A percentile compares a stretch with the other conserved stretches of the same genome.
Conservation (phyloP, 352 stramenopile species). For the Pythium rhizo-oryzae region DNA sequence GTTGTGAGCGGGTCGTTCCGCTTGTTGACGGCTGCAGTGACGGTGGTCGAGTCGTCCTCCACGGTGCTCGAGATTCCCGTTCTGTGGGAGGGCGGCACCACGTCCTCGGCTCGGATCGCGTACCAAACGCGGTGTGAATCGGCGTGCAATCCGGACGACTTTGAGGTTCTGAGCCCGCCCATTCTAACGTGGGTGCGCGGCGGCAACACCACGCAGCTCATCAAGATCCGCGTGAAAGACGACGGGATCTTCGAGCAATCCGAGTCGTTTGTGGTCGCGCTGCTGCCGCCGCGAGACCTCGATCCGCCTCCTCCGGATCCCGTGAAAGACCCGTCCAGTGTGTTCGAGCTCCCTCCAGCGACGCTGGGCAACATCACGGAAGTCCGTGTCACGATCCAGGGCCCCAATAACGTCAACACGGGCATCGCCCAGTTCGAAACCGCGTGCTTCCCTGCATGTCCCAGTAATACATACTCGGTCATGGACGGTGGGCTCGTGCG, state of each 20-base stretch:
- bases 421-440: conserved; percentile 66
- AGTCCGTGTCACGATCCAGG: conserved; percentile 53
- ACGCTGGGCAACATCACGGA: conserved; percentile 45
- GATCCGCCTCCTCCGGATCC: background rate
- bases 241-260: conserved; percentile 55
- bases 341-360: conserved; percentile 34
- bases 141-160: conserved; percentile 47
- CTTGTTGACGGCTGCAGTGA: conserved; percentile 43
- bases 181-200: conserved; percentile 53
- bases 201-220: conserved; percentile 41
- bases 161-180: conserved; percentile 35
- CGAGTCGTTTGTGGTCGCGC: conserved; percentile 53
- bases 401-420: conserved; percentile 56
- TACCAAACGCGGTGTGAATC: conserved; percentile 53
- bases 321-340: conserved; percentile 30
- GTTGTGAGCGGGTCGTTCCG: conserved; percentile 56
- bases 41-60: conserved; percentile 35
- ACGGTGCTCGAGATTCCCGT: conserved; percentile 47
- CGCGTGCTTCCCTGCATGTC: conserved; percentile 69
- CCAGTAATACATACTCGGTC: conserved; percentile 45
- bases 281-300: conserved; percentile 34
- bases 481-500: conserved; percentile 49
- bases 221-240: conserved; percentile 43
- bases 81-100: conserved; percentile 61
- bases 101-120: conserved; percentile 37